These are phyloP conservation scores for Pestalotiopsis sp. DNA, from an alignment of 2,329 filamentous ascomycete species.

Conservation along the genomic window DNA sequence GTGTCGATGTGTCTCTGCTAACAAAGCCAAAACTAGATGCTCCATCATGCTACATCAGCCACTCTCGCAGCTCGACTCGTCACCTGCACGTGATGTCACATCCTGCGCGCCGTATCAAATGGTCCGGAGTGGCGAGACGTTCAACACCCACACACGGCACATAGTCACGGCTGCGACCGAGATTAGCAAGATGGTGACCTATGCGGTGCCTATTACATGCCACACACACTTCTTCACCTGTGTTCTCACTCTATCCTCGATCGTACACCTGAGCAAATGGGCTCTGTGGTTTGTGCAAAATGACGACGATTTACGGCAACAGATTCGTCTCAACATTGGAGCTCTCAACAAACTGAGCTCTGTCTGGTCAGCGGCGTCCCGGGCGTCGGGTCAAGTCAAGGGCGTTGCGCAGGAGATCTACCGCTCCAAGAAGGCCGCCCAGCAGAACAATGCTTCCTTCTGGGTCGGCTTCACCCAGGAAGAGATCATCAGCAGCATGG, in stretches of 20 bases:
- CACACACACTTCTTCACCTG: conserved; percentile 88
- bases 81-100: conserved; percentile 59
- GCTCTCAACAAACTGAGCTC: conserved; percentile 69
- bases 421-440: conserved; percentile 54
- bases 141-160: conserved; percentile 75
- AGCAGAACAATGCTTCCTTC: conserved; percentile 54
- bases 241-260: conserved; percentile 75
- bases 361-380: conserved; percentile 74
- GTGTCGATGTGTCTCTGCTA: neutral
- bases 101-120: conserved; percentile 66
- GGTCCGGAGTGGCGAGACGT: conserved; percentile 50
- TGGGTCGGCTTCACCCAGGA: conserved; percentile 58
- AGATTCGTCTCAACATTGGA: conserved; percentile 77
- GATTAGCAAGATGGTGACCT: conserved; percentile 73
- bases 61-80: conserved; percentile 72
- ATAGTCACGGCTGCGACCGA: conserved; percentile 79
- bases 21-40: conserved; percentile 38
- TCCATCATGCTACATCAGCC: conserved; percentile 80
- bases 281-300: conserved; percentile 63
- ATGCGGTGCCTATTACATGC: conserved; percentile 70
- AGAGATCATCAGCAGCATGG: conserved; percentile 57
- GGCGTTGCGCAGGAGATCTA: conserved; percentile 79
- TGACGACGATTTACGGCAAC: conserved; percentile 71
- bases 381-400: conserved; percentile 73
- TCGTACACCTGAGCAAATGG: conserved; percentile 83